Evolutionary conservation across 202 grass and related monocot genomes (phyloP).

Genomic region (Miscanthus sacchariflorus): DNA sequence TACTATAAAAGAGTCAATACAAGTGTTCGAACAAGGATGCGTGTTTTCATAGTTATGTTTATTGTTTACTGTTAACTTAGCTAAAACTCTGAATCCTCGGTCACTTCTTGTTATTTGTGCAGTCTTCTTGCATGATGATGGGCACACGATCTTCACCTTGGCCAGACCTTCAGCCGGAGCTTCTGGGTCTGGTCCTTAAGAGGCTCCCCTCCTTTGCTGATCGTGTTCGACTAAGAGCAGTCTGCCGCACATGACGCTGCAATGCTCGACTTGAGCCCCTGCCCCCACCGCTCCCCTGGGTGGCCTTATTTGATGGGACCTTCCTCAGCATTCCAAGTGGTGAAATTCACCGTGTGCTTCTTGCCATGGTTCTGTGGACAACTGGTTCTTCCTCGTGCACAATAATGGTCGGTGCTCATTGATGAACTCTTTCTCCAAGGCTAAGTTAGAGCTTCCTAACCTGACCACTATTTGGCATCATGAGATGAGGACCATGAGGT

Average conservation of each 20-base stretch:
- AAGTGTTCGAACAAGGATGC: not conserved
- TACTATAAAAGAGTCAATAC: not conserved
- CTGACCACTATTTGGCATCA: not conserved
- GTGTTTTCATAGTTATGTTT: not conserved
- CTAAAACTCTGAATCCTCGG: not conserved
- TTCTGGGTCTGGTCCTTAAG: not conserved
- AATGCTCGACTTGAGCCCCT: not conserved
- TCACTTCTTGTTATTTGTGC: not conserved
- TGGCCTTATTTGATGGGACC: not conserved
- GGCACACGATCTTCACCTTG: not conserved
- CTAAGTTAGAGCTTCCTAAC: not conserved
- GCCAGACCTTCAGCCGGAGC: not conserved
- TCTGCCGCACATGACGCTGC: not conserved
- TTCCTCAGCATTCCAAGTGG: not conserved
- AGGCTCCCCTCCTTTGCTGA: not conserved
- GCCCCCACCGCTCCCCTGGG: not conserved
- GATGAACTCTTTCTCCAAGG: slow-evolving; percentile 23
- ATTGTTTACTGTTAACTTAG: not conserved
- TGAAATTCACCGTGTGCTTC: not conserved
- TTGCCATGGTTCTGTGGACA: not conserved
- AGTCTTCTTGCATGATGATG: not conserved
- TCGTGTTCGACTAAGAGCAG: not conserved
- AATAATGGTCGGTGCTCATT: not conserved
- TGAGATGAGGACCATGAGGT: not conserved
- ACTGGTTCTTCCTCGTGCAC: not conserved